Percentiles rank a stretch among this genome's conserved stretches.
These are phyloP conservation scores for Sporothrix pallida DNA, from an alignment of 2,329 filamentous ascomycete genomes.

Conservation along the genomic window DNA sequence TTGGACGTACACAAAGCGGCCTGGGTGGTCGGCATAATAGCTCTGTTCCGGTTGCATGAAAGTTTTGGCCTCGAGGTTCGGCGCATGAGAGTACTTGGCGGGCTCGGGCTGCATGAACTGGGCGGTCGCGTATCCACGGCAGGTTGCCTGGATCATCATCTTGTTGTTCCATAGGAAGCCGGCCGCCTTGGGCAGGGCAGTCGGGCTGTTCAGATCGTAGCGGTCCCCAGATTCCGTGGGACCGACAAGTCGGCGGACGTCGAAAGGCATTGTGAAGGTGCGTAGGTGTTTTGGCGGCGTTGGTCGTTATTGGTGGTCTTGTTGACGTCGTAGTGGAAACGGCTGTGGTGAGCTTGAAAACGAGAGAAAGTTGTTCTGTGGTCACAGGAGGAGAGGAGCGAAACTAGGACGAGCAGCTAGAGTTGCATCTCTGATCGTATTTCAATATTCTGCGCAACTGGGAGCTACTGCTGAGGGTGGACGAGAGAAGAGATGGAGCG, in stretches of 20 bases:
- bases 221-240: slow-evolving; percentile 57
- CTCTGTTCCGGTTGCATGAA: slow-evolving; percentile 67
- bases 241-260: slow-evolving; percentile 41
- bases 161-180: slow-evolving; percentile 65
- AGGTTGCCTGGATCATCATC: slow-evolving; percentile 67
- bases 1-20: slow-evolving; percentile 64
- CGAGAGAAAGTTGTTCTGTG: neutral
- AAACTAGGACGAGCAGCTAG: neutral
- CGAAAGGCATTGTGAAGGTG: slow-evolving; percentile 21
- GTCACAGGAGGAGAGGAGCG: neutral
- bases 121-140: slow-evolving; percentile 62
- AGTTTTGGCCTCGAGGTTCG: slow-evolving; percentile 62
- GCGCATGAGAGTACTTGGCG: slow-evolving; percentile 64
- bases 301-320: neutral
- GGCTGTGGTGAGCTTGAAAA: slow-evolving; percentile 16
- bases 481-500: neutral
- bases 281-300: neutral
- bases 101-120: slow-evolving; percentile 68
- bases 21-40: slow-evolving; percentile 64
- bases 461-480: neutral
- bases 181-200: slow-evolving; percentile 60
- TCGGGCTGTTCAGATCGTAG: slow-evolving; percentile 62
- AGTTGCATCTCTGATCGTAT: slow-evolving; percentile 25
- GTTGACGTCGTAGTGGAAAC: neutral
- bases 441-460: slow-evolving; percentile 14